These are phyloP conservation scores for Gossypioides kirkii DNA, from an alignment of 345 rosid species.

Conservation along the genomic window DNA sequence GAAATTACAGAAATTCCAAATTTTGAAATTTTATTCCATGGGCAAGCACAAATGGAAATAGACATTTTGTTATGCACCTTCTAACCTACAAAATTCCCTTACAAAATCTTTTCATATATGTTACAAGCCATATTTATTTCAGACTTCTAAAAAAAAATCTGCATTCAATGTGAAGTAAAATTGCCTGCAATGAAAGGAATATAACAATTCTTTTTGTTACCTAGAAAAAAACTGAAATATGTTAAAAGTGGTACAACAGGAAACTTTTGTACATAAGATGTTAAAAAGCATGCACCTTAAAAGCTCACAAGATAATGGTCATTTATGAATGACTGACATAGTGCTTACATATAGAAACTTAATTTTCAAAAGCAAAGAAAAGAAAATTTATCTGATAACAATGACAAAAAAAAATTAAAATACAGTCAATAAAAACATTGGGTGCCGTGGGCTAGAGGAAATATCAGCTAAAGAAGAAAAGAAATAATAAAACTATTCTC, in stretches of 20 bases:
- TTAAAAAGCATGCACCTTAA: background rate
- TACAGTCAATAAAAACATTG: background rate
- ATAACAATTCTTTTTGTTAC: background rate
- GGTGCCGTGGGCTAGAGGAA: background rate
- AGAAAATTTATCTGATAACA: background rate
- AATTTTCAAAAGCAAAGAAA: background rate
- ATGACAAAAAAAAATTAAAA: background rate
- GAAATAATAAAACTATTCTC: conserved; percentile 24
- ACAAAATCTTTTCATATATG: background rate
- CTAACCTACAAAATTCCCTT: background rate
- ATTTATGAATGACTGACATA: background rate
- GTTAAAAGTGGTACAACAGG: background rate
- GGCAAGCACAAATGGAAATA: background rate
- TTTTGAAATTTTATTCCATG: conserved; percentile 6
- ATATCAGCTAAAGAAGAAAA: background rate
- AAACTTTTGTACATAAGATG: background rate
- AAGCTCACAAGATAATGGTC: background rate
- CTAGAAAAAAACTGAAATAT: background rate
- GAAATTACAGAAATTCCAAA: background rate
- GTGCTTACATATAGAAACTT: background rate
- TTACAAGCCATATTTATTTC: background rate
- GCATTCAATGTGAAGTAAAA: background rate
- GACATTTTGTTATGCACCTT: background rate
- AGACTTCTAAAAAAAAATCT: background rate
- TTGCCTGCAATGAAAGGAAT: background rate